Evolutionary conservation across 2,329 filamentous ascomycete species (phyloP), one percentile per base, ranked within the genome.

Genomic region (Curvularia verruculosa): DNA sequence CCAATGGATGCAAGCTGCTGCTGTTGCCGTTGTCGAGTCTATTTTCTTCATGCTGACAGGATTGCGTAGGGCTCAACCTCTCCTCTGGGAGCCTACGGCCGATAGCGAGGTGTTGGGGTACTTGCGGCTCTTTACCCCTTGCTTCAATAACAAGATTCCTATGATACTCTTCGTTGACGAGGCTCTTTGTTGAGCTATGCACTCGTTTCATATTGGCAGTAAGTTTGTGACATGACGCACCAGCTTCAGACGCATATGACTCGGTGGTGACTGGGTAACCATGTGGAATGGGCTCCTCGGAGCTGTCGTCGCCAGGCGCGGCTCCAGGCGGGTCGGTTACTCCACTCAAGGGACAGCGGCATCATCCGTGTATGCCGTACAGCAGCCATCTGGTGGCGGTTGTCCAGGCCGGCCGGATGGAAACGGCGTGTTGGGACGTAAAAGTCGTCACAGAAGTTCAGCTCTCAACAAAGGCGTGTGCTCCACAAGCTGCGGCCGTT

Each of bases 1-100:
- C 63, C 3, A 69, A 71, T 45, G 69, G 67, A 12, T 73, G 68
- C 60, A 52, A 50, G 55, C 59, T 45, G 26, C 36, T n/a, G 13
- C 52, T 21, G 12, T 13, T 15, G n/a, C 31, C 34, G n/a, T 55
- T 24, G 7, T 26, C n/a, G 24, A 34, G 23, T 44, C 24, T 15
- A n/a, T 5, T 10, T 19, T 13, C 18, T 43, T 19, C n/a, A 26
- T 45, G 37, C 44, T 52, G 21, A 54, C 41, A 34, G 15, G 2
- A 8, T 18, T 6, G 10, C n/a, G 3, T 10, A 44, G 21, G 44
- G 36, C 52, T 47, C 34, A 45, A 51, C n/a, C 49, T 18, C 29
- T 15, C 49, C 45, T 45, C 49, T 24, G 54, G 54, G 45, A 56
- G 44, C 8, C 21, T 23, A 39, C 23, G n/a, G 29, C 49, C 37